Evolutionary conservation across 148 eudicot genomes (phyloP), one percentile per base, ranked within the genome.

Genomic region (Heliamphora exappendiculata): DNA sequence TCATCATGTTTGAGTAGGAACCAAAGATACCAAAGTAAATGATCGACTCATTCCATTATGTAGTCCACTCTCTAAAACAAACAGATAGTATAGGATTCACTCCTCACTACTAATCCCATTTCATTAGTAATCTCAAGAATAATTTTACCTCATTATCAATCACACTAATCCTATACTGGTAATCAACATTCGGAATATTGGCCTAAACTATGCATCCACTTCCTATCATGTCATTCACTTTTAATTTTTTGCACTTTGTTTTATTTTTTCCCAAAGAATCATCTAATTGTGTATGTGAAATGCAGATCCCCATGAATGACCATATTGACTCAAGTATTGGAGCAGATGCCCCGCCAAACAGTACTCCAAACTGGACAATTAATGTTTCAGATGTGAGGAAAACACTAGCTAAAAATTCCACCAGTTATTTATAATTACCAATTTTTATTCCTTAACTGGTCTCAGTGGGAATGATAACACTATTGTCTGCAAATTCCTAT

Each of bases 341-440:
- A 83, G 66, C 33, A 29, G 74, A 60, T 45, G 41, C 70, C 45
- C 77, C 60, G 16, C 41, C 71, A n/a, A 68, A 36, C 70, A 81
- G 53, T 54, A 67, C 66, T 51, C 71, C 80, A 42, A 85, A 75
- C 70, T 80, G 85, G 83, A 82, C 83, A 20, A 82, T 80, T 54
- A 79, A 79, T 12, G 85, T 85, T 63, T 72, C 83, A 42, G 87
- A 82, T 63, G 87, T 85, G 47, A 82, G 83, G 14, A 66, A 66
- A 44, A 31, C 55, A 49, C 66, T 10, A 42, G 19, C 29, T 47
- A 26, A 4, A 34, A 67, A 13, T 28, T 1, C 29, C 14, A 28
- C 8, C n/a, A 45, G 14, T 24, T 34, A 6, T 20, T 44, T 65
- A 17, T 53, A 13, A 44, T 34, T 17, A 53, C 34, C 37, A 24